Evolutionary conservation across 805 yeast genomes (phyloP), one percentile per base, ranked within the genome.

Genomic region (Tetrapisispora namnaoensis): DNA sequence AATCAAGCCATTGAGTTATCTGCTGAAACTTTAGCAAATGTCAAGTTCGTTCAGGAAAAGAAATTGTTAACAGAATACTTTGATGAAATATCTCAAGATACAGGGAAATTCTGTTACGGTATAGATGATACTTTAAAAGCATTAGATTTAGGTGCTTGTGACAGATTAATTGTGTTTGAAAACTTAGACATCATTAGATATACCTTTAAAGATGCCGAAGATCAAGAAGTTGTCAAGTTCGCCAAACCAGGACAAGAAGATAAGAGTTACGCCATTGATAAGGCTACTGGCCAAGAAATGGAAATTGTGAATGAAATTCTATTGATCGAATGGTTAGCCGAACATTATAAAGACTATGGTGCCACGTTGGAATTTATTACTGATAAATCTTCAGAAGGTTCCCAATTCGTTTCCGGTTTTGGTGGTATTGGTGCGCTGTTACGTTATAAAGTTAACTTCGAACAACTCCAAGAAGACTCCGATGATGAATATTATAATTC

Each of bases 351-450:
- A 67, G 85, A 78, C 62, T 93, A 79, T 62, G 99, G 99, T 78
- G 96, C 99, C 47, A 80, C 84, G 52, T 77, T 93, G 61, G 99
- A 93, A 74, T 93, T 93, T 60, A 96, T 93, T 58, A 86, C 97
- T 45, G 98, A 93, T 73, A 82, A 88, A 72, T 86, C 96, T 21
- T 83, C 95, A 41, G 99, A 93, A 72, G 99, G 99, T 76, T 95
- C 98, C 42, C 99, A 93, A 74, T 93, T 93, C 70, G 95, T 85
- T 51, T 83, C 82, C 60, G 99, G 99, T 51, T 93, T 93, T 65
- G 99, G 99, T 84, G 99, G 99, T 73, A 79, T 93, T 57, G 99
- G 99, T 69, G 97, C 96, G 50, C 68, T 93, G 60, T 75, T 93
- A 68, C 88, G 99, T 74, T 93, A 93, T 72, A 89, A 89, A 71